Base-by-base conservation (phyloP, 108 stramenopile genomes). In the Epithemia pelagica region DNA sequence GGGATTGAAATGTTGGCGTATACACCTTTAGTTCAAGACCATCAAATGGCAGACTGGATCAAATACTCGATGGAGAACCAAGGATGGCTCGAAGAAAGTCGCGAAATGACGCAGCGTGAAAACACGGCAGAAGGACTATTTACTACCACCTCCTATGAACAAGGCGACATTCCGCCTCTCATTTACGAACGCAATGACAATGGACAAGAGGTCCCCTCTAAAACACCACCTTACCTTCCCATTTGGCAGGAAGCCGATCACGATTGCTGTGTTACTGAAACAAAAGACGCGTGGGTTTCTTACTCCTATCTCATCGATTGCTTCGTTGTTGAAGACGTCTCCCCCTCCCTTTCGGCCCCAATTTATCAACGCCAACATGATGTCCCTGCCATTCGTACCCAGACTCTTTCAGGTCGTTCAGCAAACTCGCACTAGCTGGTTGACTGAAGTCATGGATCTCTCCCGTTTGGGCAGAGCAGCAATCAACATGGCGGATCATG, bases 41-140 rank as follows among this genome's bases (percentile, higher is more conserved):
- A 59, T 27, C 2, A 68, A 23, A 20, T 30, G 22, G 58, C 59
- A 22, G 67, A 58, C 19, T 68, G 67, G 67, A 26, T 18, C 3
- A 32, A 32, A 21, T 68, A 68, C 30, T n/a, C 67, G 22, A 21
- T 15, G 18, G 32, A 59, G 22, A 30, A 68, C 52, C 27, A 59
- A 32, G 67, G 31, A n/a, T 68, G 67, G 67, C 29, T 61, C 7
- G 8, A 30, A 30, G 61, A 61, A 27, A 61, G 61, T 61, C 61
- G 30, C 28, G 26, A 58, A 27, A 58, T 58, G 25, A n/a, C 8
- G 5, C 7, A 5, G 7, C 25, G 21, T 58, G n/a, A n/a, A n/a
- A n/a, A n/a, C n/a, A n/a, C n/a, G n/a, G 26, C 15, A 18, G 56
- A 58, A 7, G 26, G 21, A 58, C 22, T 27, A 21, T n/a, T 58